These are phyloP conservation scores for Naegleria lovaniensis DNA, from an alignment of 208 protist genomes.

Conservation along the genomic window DNA sequence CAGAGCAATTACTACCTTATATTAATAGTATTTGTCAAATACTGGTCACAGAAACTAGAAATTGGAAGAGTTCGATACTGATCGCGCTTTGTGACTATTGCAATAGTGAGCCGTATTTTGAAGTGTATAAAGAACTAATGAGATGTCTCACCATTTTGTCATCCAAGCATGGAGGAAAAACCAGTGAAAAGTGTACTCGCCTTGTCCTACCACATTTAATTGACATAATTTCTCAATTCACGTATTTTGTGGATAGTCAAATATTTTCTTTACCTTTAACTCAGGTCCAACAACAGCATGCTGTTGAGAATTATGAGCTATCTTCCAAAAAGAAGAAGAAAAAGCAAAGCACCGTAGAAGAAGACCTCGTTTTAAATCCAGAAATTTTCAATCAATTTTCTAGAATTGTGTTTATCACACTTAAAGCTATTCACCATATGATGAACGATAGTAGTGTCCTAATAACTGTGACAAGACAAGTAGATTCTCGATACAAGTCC, in stretches of 20 bases:
- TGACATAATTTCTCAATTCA: not conserved
- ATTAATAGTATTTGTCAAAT: not conserved
- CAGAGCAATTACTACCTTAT: not conserved
- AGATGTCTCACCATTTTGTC: not conserved
- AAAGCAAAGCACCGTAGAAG: not conserved
- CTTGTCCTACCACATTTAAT: not conserved
- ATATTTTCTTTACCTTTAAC: not conserved
- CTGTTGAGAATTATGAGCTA: not conserved
- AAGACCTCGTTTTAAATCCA: not conserved
- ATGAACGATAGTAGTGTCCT: not conserved
- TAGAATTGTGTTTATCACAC: not conserved
- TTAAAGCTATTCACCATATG: not conserved
- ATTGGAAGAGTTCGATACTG: not conserved
- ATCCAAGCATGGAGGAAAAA: not conserved
- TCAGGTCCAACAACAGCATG: not conserved
- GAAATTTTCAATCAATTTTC: not conserved
- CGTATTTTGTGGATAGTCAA: not conserved
- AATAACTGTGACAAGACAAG: not conserved
- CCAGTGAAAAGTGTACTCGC: not conserved
- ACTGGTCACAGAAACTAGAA: not conserved
- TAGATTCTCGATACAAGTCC: not conserved
- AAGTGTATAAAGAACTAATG: constrained; percentile 2
- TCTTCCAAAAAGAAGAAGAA: not conserved
- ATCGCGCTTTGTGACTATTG: not conserved
- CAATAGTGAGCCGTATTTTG: not conserved